Conservation (phyloP, 352 stramenopile species). For the Globisporangium perplexum region DNA sequence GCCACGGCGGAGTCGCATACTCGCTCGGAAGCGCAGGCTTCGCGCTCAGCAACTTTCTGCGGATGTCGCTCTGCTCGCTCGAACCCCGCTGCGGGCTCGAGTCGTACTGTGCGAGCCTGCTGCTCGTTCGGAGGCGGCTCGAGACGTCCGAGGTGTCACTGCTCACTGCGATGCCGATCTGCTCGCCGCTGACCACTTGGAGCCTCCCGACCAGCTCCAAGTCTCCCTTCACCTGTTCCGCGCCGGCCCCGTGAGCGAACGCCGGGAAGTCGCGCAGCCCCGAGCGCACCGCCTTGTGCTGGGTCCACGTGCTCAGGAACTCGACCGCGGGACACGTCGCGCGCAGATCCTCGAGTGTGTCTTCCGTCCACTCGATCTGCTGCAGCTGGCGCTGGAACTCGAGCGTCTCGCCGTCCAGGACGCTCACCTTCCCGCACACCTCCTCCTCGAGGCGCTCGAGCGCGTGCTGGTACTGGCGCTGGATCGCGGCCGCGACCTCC, state of each 20-base stretch:
- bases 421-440: conserved; percentile 33
- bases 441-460: conserved; percentile 38
- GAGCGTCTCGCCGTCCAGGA: conserved; percentile 50
- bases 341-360: conserved; percentile 50
- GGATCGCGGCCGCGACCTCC: conserved; percentile 41
- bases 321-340: conserved; percentile 32
- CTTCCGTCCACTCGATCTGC: conserved; percentile 71
- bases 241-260: conserved; percentile 16
- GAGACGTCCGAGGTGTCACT: neutral
- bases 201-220: conserved; percentile 55
- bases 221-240: conserved; percentile 55
- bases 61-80: neutral
- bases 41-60: neutral
- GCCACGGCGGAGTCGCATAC: neutral
- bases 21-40: neutral
- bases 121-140: neutral
- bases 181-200: conserved; percentile 33
- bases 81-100: neutral
- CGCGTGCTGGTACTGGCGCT: conserved; percentile 40
- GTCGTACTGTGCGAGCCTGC: neutral
- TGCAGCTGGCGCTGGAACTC: conserved; percentile 61
- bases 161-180: conserved; percentile 8
- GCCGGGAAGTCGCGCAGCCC: conserved; percentile 66
- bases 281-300: conserved; percentile 57
- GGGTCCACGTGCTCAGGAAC: conserved; percentile 60